A percentile compares a stretch with the other conserved stretches of the same genome.
Evolutionary conservation across 2,329 filamentous ascomycete species (phyloP).

Genomic region (Talaromyces sp.): DNA sequence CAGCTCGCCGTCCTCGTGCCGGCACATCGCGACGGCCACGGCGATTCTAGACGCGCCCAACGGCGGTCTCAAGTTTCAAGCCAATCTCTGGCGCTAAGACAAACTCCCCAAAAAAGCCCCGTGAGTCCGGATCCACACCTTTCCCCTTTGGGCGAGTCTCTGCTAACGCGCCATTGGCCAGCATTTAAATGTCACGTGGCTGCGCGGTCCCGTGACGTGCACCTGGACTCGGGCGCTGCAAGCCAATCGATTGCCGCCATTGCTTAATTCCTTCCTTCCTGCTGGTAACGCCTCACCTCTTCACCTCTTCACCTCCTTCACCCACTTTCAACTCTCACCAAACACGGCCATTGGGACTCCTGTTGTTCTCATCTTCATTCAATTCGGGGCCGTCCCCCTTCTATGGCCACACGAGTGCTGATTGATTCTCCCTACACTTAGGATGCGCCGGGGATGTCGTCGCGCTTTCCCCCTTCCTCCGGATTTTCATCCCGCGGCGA

Average conservation of each 20-base stretch:
- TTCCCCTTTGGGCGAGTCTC: background rate
- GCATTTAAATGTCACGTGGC: slow-evolving; percentile 11
- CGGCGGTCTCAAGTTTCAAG: background rate
- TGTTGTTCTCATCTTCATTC: background rate
- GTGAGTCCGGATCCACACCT: background rate
- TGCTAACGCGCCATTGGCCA: background rate
- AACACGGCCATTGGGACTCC: background rate
- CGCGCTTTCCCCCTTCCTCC: slow-evolving; percentile 61
- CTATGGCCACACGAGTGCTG: slow-evolving; percentile 10
- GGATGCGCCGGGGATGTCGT: slow-evolving; percentile 46
- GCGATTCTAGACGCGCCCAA: too few species aligned
- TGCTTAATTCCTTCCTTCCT: background rate
- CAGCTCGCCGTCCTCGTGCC: background rate
- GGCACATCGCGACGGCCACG: background rate
- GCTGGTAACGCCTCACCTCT: background rate
- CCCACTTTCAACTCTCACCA: background rate
- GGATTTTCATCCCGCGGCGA: slow-evolving; percentile 58
- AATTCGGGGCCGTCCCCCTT: background rate
- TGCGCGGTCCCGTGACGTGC: slow-evolving; percentile 7
- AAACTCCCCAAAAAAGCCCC: background rate
- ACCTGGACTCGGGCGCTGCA: background rate
- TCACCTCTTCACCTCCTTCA: background rate
- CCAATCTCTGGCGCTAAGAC: background rate
- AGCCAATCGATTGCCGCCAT: slow-evolving; percentile 4
- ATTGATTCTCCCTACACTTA: slow-evolving; percentile 14